These are phyloP conservation scores for Schizothecium vesticola DNA, from an alignment of 495 filamentous ascomycete genomes.

Conservation along the genomic window DNA sequence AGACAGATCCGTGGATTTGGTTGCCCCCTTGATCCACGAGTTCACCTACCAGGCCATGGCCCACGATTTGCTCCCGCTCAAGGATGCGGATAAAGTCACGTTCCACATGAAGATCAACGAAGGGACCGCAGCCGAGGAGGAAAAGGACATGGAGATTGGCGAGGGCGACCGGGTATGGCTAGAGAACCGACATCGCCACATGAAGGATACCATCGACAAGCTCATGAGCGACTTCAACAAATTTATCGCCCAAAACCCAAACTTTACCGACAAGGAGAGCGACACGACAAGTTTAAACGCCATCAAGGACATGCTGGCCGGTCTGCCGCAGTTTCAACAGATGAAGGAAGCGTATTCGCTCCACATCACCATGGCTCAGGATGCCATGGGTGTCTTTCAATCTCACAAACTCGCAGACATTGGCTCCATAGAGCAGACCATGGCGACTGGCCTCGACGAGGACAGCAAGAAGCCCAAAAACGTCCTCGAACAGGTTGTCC, in stretches of 20 bases:
- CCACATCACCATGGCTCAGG: slow-evolving; percentile 95
- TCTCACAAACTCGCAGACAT: slow-evolving; percentile 77
- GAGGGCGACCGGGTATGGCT: slow-evolving; percentile 94
- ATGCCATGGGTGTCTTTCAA: slow-evolving; percentile 91
- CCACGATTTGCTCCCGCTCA: slow-evolving; percentile 81
- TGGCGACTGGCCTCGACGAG: slow-evolving; percentile 91
- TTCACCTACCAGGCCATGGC: slow-evolving; percentile 99
- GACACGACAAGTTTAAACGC: slow-evolving; percentile 74
- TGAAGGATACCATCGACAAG: slow-evolving; percentile 96
- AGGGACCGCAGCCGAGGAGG: slow-evolving; percentile 57
- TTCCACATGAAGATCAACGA: slow-evolving; percentile 76
- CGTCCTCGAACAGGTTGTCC: slow-evolving; percentile 75
- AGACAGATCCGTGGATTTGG: slow-evolving; percentile 87
- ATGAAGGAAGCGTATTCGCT: slow-evolving; percentile 93
- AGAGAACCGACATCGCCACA: slow-evolving; percentile 86
- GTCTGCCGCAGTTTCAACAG: slow-evolving; percentile 87
- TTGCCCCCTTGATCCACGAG: slow-evolving; percentile 83
- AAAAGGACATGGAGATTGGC: slow-evolving; percentile 83
- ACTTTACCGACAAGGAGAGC: slow-evolving; percentile 70
- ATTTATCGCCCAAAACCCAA: slow-evolving; percentile 88
- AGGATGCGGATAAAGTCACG: slow-evolving; percentile 79
- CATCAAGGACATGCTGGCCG: slow-evolving; percentile 95
- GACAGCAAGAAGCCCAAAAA: slow-evolving; percentile 88
- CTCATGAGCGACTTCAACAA: slow-evolving; percentile 87
- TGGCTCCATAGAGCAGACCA: slow-evolving; percentile 73